A percentile compares a stretch with the other conserved stretches of the same genome.
phyloP scores from a whole-genome alignment of 768 basidiomycete genomes.

The Lentinus brumalis region DNA sequence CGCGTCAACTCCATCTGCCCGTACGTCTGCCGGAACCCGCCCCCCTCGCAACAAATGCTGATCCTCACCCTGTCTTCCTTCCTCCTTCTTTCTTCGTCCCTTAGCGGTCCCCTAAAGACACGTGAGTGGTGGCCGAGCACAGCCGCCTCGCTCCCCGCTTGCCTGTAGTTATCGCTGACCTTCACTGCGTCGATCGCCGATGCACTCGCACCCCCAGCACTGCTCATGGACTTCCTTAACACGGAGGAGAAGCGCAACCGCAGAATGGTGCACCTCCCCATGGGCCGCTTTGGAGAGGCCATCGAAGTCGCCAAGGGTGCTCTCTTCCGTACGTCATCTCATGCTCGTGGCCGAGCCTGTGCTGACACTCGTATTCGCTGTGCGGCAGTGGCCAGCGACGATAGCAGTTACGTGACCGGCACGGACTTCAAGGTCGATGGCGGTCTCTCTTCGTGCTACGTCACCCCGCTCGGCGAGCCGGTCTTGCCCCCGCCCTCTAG shows the following conservation, averaged over 20 bases:
- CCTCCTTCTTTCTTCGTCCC: neutral
- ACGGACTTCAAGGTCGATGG: slow-evolving; percentile 97
- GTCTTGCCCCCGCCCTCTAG: slow-evolving; percentile 70
- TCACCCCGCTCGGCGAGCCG: slow-evolving; percentile 83
- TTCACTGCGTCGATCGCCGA: neutral
- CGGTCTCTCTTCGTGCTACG: slow-evolving; percentile 89
- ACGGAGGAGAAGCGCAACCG: slow-evolving; percentile 94
- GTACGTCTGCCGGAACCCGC: slow-evolving; percentile 47
- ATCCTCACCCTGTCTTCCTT: neutral
- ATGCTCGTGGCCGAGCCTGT: neutral
- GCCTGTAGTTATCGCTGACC: neutral
- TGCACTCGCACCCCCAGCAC: slow-evolving; percentile 51
- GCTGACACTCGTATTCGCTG: neutral
- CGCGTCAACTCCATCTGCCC: slow-evolving; percentile 96
- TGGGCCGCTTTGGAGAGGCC: slow-evolving; percentile 98
- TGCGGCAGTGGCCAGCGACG: slow-evolving; percentile 80
- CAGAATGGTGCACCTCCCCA: slow-evolving; percentile 86
- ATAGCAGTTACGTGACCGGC: slow-evolving; percentile 94
- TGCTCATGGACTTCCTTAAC: slow-evolving; percentile 98
- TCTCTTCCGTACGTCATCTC: slow-evolving; percentile 74
- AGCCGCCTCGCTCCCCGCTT: neutral
- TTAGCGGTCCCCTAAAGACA: slow-evolving; percentile 91
- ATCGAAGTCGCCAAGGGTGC: slow-evolving; percentile 93
- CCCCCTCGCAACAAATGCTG: neutral
- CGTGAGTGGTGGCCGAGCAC: slow-evolving; percentile 50